These are phyloP conservation scores for Barnettozyma vustinii DNA, from an alignment of 805 yeast species.

Conservation along the genomic window DNA sequence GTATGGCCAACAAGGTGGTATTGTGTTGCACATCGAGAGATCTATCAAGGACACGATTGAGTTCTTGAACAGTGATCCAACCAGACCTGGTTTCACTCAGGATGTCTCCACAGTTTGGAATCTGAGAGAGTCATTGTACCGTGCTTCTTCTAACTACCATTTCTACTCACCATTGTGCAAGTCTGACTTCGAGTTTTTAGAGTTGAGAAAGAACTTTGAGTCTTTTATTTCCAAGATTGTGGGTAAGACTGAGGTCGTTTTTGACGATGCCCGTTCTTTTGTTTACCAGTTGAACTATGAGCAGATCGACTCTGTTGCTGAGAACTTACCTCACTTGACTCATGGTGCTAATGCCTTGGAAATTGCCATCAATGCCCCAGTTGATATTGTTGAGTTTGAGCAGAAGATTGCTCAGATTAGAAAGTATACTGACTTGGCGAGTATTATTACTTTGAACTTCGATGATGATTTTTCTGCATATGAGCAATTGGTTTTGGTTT, in stretches of 20 bases:
- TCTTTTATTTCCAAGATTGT: constrained; percentile 55
- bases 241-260: constrained; percentile 38
- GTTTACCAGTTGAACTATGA: constrained; percentile 70
- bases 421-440: constrained; percentile 60
- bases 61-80: constrained; percentile 69
- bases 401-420: constrained; percentile 71
- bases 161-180: constrained; percentile 75
- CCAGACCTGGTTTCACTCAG: constrained; percentile 82
- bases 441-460: constrained; percentile 76
- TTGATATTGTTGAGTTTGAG: constrained; percentile 52
- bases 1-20: constrained; percentile 47
- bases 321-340: constrained; percentile 41
- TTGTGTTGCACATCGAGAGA: constrained; percentile 88
- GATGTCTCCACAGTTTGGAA: constrained; percentile 82
- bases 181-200: constrained; percentile 45
- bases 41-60: constrained; percentile 73
- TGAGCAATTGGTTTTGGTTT: constrained; percentile 49
- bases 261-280: constrained; percentile 45
- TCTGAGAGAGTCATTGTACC: constrained; percentile 74
- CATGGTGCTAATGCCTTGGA: constrained; percentile 81
- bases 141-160: constrained; percentile 70
- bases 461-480: constrained; percentile 37
- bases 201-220: constrained; percentile 54
- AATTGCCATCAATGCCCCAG: constrained; percentile 54
- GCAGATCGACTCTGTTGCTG: constrained; percentile 55